Percentiles rank a stretch among this genome's conserved stretches.
These are phyloP conservation scores for Wickerhamiella hasegawae DNA, from an alignment of 805 yeast species.

Conservation along the genomic window DNA sequence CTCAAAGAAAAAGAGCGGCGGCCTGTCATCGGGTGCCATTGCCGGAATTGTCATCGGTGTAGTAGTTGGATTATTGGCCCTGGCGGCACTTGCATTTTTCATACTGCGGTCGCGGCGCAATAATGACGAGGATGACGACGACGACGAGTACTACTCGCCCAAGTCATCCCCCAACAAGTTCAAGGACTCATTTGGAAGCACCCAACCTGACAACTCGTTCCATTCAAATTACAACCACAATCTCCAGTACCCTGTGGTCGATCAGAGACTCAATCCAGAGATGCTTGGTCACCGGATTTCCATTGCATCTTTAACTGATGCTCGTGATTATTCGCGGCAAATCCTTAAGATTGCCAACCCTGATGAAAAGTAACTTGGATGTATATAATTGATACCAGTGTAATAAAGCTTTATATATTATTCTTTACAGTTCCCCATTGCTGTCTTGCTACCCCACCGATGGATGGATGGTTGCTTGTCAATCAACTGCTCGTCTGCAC, in stretches of 20 bases:
- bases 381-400: no score
- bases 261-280: slow-evolving; percentile 55
- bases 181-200: slow-evolving; percentile 18
- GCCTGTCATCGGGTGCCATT: slow-evolving; percentile 32
- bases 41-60: slow-evolving; percentile 48
- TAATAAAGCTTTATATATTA: no score
- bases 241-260: slow-evolving; percentile 26
- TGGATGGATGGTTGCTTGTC: no score
- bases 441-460: no score
- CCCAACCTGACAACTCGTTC: slow-evolving; percentile 9
- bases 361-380: slow-evolving; percentile 36
- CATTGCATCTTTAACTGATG: slow-evolving; percentile 79
- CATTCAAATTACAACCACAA: slow-evolving; percentile 14
- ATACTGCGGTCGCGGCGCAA: slow-evolving; percentile 27
- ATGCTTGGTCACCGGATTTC: slow-evolving; percentile 60
- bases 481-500: no score
- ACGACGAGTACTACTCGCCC: slow-evolving; percentile 26
- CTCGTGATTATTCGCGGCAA: slow-evolving; percentile 65
- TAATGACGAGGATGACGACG: slow-evolving; percentile 26
- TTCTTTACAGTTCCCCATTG: no score
- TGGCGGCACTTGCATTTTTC: slow-evolving; percentile 27
- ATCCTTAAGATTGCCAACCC: slow-evolving; percentile 81
- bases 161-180: slow-evolving; percentile 16
- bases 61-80: slow-evolving; percentile 28
- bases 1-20: slow-evolving; percentile 4